Base-by-base conservation (phyloP, 306 rosid genomes). In the Castanopsis chinensis region DNA sequence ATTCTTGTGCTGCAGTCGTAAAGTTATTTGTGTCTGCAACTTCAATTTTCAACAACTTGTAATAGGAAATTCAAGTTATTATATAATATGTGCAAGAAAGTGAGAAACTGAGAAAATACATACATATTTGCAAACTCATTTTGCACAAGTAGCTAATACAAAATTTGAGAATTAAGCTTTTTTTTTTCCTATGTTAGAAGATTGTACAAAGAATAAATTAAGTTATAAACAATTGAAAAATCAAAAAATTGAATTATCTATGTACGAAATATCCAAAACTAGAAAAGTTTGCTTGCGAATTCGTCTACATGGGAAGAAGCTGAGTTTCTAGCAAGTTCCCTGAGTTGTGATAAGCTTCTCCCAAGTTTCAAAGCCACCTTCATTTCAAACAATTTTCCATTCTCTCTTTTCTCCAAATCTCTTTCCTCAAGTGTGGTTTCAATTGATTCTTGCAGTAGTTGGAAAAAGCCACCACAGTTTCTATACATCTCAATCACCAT, bases 401-500 rank as follows among this genome's bases (percentile, higher is more conserved):
- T 89, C 77, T 92, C 95, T 78, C 95, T 87, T 52, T 54, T 88
- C 78, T 89, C 92, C 37, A 81, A 63, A 61, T 92, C 87, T 5
- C 49, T 63, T 65, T 92, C 95, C 12, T 49, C 80, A 5, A 92
- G 89, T 0, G 85, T 78, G 21, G 89, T 64, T 58, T 83, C 88
- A 53, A 92, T 71, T 1, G 87, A 80, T 0, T 71, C 77, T 59
- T 92, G 87, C 45, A 92, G 1, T 73, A 78, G n/a, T 32, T 74
- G 25, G 69, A 92, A 92, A 77, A 88, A 86, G 0, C 96, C 97
- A 0, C 73, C 93, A 21, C 84, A 79, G 72, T 70, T 49, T 61
- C 93, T 85, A 13, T 91, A 92, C 92, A 92, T 82, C 82, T 92
- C 96, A 20, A 90, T 76, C 79, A 92, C 87, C 98, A 94, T 94